A percentile compares a stretch with the other conserved stretches of the same genome.
phyloP scores from a whole-genome alignment of 306 rosid genomes.

The Amphicarpaea edgeworthii region DNA sequence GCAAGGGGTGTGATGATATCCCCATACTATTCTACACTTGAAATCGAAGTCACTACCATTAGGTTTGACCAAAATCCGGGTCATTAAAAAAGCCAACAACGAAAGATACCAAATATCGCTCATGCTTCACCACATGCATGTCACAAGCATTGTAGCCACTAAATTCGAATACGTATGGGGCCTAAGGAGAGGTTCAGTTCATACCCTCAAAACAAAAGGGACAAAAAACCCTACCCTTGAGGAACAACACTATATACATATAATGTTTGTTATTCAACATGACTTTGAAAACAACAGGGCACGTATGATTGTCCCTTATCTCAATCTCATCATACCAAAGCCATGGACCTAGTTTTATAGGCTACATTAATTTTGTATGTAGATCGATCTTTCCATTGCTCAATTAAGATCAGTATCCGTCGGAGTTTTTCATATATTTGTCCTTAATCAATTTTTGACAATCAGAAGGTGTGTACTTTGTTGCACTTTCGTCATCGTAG shows the following conservation, averaged over 20 bases:
- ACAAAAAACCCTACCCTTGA: conserved; percentile 48
- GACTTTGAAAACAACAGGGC: conserved; percentile 15
- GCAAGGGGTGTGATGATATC: conserved; percentile 45
- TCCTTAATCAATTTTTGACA: conserved; percentile 46
- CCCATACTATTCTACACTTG: conserved; percentile 49
- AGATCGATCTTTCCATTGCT: conserved; percentile 5
- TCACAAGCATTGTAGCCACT: conserved; percentile 45
- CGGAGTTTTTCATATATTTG: conserved; percentile 11
- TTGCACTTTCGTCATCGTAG: conserved; percentile 42
- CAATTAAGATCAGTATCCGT: conserved; percentile 17
- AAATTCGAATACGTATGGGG: conserved; percentile 45
- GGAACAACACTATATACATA: conserved; percentile 23
- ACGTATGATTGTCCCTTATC: conserved; percentile 32
- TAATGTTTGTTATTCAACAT: conserved; percentile 34
- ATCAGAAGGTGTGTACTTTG: conserved; percentile 37
- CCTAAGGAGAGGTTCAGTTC: conserved; percentile 43
- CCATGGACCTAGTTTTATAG: conserved; percentile 25
- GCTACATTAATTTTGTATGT: conserved; percentile 24
- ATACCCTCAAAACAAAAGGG: conserved; percentile 46
- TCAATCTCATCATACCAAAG: conserved; percentile 28
- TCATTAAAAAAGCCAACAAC: conserved; percentile 45
- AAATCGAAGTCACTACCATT: conserved; percentile 34
- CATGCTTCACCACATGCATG: conserved; percentile 55
- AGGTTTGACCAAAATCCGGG: conserved; percentile 53
- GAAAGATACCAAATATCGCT: conserved; percentile 55